Evolutionary conservation across 192 early-diverging fungal species (phyloP).

Genomic region (Coemansia sp.): DNA sequence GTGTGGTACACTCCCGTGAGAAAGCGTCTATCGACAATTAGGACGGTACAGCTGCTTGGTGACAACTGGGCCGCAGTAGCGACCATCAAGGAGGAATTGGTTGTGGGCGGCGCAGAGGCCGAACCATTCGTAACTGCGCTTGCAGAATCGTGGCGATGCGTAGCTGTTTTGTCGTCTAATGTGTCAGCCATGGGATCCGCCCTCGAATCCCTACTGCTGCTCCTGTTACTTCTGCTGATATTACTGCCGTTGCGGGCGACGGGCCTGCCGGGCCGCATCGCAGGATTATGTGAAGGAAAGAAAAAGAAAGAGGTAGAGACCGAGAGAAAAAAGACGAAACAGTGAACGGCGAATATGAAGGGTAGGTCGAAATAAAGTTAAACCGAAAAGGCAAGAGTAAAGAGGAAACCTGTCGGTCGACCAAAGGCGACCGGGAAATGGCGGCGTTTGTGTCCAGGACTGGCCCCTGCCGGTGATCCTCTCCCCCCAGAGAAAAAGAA

Average conservation of each 20-base stretch:
- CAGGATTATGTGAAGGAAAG: conserved; percentile 3
- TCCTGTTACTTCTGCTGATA: conserved; percentile 17
- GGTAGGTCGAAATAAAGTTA: conserved; percentile 18
- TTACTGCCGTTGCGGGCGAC: not conserved
- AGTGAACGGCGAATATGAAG: not conserved
- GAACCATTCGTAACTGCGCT: conserved; percentile 9
- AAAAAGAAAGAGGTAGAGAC: not conserved
- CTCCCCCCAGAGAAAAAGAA: not conserved
- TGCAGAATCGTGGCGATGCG: conserved; percentile 13
- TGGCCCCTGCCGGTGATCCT: not conserved
- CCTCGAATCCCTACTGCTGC: conserved; percentile 20
- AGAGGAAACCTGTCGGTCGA: conserved; percentile 2
- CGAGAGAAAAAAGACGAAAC: not conserved
- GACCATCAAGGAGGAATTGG: not conserved
- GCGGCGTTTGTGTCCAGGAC: not conserved
- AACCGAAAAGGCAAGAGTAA: not conserved
- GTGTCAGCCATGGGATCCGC: conserved; percentile 5
- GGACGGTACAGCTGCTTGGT: conserved; percentile 50
- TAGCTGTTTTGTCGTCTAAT: conserved; percentile 12
- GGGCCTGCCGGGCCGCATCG: conserved; percentile 19
- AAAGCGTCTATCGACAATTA: conserved; percentile 54
- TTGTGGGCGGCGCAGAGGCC: not conserved
- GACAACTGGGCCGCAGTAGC: conserved; percentile 26
- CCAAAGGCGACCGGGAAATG: conserved; percentile 14
- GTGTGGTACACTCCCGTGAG: conserved; percentile 50